Evolutionary conservation across 768 basidiomycete species (phyloP).

Genomic region (Cystofilobasidium ferigula): DNA sequence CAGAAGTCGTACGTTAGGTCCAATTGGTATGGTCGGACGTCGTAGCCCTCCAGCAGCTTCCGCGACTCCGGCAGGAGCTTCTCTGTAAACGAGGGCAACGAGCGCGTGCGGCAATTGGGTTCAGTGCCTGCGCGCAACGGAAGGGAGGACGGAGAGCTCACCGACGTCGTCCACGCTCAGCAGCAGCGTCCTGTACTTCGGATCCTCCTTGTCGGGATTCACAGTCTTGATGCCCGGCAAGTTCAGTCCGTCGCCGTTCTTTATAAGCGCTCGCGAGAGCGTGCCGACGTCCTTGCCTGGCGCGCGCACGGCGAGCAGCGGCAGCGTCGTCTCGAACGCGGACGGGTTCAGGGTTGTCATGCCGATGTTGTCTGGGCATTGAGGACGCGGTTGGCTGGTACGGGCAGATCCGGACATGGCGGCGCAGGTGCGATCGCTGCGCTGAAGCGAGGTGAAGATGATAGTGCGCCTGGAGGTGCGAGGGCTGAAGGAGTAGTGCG

Average conservation of each 20-base stretch:
- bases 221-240: background rate
- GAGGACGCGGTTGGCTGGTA: background rate
- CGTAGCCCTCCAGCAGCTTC: conserved; percentile 52
- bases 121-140: background rate
- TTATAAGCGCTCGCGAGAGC: background rate
- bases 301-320: background rate
- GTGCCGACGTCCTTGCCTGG: background rate
- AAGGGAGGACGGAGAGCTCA: background rate
- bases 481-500: no score
- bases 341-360: background rate
- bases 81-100: background rate
- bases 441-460: no score
- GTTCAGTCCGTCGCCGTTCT: conserved; percentile 23
- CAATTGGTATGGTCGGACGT: conserved; percentile 51
- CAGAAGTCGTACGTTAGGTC: conserved; percentile 75
- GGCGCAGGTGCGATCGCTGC: no score
- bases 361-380: background rate
- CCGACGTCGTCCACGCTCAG: conserved; percentile 30
- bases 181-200: no score
- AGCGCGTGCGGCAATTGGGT: no score
- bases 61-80: conserved; percentile 21
- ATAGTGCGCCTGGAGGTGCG: no score
- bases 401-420: no score
- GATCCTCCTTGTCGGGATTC: no score
- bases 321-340: background rate